These are phyloP conservation scores for Auricularia cornea DNA, from an alignment of 768 basidiomycete genomes.

Conservation along the genomic window DNA sequence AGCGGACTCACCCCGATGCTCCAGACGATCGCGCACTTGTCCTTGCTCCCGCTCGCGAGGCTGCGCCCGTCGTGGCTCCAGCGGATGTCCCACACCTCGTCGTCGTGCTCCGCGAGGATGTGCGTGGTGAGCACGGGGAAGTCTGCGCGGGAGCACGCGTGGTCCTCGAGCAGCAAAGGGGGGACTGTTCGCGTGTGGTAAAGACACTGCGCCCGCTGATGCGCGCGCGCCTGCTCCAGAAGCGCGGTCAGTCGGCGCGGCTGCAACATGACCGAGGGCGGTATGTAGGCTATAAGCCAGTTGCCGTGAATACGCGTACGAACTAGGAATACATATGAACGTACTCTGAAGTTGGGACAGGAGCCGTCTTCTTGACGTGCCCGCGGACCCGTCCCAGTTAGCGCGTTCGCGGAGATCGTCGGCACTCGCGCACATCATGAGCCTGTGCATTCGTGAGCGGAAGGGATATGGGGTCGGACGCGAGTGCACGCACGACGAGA, in stretches of 20 bases:
- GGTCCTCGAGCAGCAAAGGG: slow-evolving; percentile 83
- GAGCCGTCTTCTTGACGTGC: slow-evolving; percentile 66
- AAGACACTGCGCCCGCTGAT: slow-evolving; percentile 74
- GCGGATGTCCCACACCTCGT: slow-evolving; percentile 93
- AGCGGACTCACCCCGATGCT: slow-evolving; percentile 55
- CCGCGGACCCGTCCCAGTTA: slow-evolving; percentile 83
- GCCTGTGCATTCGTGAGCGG: slow-evolving; percentile 36
- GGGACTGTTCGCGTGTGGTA: slow-evolving; percentile 61
- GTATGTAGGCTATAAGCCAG: slow-evolving; percentile 61
- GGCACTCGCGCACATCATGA: slow-evolving; percentile 87
- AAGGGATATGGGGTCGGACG: slow-evolving; percentile 8
- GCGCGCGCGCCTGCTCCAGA: slow-evolving; percentile 71
- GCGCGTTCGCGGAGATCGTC: slow-evolving; percentile 76
- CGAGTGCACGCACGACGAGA: slow-evolving; percentile 64
- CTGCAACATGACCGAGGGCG: slow-evolving; percentile 88
- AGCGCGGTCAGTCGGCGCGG: slow-evolving; percentile 78
- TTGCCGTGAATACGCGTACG: neutral
- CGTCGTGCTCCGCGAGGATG: slow-evolving; percentile 74
- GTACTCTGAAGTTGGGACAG: slow-evolving; percentile 77
- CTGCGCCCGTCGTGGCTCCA: slow-evolving; percentile 88
- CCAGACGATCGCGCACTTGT: slow-evolving; percentile 87
- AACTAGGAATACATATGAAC: slow-evolving; percentile 1
- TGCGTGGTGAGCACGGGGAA: slow-evolving; percentile 86
- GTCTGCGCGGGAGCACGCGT: slow-evolving; percentile 65
- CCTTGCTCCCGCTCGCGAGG: slow-evolving; percentile 83